phyloP scores from a whole-genome alignment of 192 early-diverging fungal genomes.

The Coemansia brasiliensis region DNA sequence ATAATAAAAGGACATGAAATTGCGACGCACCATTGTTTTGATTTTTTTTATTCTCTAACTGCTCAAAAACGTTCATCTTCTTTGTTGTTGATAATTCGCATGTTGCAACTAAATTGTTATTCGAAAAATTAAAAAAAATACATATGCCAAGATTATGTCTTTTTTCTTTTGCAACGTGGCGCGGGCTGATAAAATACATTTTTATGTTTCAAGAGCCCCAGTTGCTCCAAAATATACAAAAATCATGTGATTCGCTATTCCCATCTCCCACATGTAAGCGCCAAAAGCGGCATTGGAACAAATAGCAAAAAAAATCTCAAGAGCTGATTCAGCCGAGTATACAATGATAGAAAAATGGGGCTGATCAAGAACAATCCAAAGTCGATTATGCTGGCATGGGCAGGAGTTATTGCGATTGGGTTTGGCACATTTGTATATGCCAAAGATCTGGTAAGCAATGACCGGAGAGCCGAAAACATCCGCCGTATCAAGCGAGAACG shows the following conservation, averaged over 20 bases:
- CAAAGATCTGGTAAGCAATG: slow-evolving; percentile 48
- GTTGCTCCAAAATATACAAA: neutral
- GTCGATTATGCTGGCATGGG: slow-evolving; percentile 44
- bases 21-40: neutral
- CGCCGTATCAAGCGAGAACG: slow-evolving; percentile 50
- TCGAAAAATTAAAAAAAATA: too few relatives aligned
- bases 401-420: slow-evolving; percentile 36
- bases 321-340: too few relatives aligned
- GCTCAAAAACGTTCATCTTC: too few relatives aligned
- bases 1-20: too few relatives aligned
- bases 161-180: too few relatives aligned
- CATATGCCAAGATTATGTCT: too few relatives aligned
- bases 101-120: too few relatives aligned
- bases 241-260: neutral
- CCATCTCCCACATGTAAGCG: neutral
- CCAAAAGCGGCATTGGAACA: neutral
- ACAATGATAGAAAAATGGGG: slow-evolving; percentile 17
- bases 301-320: neutral
- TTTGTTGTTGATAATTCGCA: too few relatives aligned
- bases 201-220: too few relatives aligned
- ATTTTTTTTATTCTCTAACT: neutral
- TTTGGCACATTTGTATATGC: slow-evolving; percentile 39
- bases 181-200: too few relatives aligned
- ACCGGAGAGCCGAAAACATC: slow-evolving; percentile 47
- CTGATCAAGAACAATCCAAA: slow-evolving; percentile 48